phyloP scores from a whole-genome alignment of 306 rosid species.

The Lupinus albus region DNA sequence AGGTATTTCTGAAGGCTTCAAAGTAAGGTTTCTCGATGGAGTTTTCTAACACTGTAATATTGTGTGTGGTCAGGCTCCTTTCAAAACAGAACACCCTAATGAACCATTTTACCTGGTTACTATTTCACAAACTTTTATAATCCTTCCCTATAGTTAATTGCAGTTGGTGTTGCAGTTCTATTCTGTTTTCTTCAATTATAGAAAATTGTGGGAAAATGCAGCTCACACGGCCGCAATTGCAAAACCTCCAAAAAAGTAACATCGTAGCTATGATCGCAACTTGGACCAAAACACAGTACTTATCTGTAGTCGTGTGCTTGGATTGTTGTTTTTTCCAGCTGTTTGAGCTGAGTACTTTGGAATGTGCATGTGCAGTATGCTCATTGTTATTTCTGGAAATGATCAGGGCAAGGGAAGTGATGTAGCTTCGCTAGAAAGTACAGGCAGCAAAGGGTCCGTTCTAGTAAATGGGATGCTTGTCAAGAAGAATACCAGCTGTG shows the following conservation, averaged over 20 bases:
- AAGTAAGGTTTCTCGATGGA: not conserved
- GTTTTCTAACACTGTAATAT: conserved; percentile 2
- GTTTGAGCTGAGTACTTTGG: conserved; percentile 32
- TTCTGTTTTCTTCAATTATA: no score
- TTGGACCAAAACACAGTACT: no score
- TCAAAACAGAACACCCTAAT: not conserved
- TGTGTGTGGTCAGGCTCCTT: conserved; percentile 14
- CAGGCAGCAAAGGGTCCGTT: conserved; percentile 76
- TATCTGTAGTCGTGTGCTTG: not conserved
- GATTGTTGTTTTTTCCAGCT: conserved; percentile 24
- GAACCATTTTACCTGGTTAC: not conserved
- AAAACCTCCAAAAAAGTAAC: no score
- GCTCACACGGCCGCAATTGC: no score
- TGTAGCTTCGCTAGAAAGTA: conserved; percentile 70
- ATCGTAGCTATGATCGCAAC: no score
- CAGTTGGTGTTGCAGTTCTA: no score
- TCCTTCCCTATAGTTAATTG: not conserved
- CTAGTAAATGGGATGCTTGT: conserved; percentile 68
- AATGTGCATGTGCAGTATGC: conserved; percentile 50
- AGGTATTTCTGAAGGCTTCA: conserved; percentile 50
- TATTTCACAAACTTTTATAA: not conserved
- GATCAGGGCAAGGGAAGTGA: conserved; percentile 60
- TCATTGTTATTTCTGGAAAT: conserved; percentile 45
- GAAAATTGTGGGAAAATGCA: no score
- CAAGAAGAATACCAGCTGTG: conserved; percentile 61